Evolutionary conservation across 176 grass and related monocot genomes (phyloP).

Genomic region (Triticum turgidum): DNA sequence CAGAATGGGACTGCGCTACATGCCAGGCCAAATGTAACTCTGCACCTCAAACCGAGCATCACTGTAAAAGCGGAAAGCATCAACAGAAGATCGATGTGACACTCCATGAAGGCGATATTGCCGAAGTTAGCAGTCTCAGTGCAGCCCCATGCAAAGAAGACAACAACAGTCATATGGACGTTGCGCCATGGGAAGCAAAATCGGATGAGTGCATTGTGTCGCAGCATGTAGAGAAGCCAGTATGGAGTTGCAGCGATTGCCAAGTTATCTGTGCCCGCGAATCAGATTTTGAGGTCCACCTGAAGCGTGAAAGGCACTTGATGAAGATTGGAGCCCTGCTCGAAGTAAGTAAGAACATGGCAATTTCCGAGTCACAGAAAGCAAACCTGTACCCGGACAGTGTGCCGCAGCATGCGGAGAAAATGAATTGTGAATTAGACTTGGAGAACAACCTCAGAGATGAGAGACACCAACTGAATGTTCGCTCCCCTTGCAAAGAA

Average conservation of each 20-base stretch:
- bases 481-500: background rate
- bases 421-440: background rate
- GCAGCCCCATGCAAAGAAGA: too few relatives aligned
- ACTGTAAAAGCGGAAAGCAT: too few relatives aligned
- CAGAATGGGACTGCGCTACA: background rate
- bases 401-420: background rate
- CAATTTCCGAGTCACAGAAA: background rate
- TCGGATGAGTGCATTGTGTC: background rate
- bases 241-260: conserved; percentile 16
- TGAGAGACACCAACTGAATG: conserved; percentile 15
- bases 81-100: too few relatives aligned
- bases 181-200: background rate
- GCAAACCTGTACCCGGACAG: background rate
- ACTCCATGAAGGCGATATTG: too few relatives aligned
- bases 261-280: background rate
- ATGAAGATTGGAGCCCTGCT: background rate
- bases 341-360: background rate
- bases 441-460: background rate
- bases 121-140: too few relatives aligned
- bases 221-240: background rate
- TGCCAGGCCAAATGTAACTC: too few relatives aligned
- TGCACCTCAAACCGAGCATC: too few relatives aligned
- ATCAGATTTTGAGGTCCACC: background rate
- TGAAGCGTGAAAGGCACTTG: background rate
- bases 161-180: too few relatives aligned